phyloP scores from a whole-genome alignment of 345 rosid genomes.

The Linum trigynum region DNA sequence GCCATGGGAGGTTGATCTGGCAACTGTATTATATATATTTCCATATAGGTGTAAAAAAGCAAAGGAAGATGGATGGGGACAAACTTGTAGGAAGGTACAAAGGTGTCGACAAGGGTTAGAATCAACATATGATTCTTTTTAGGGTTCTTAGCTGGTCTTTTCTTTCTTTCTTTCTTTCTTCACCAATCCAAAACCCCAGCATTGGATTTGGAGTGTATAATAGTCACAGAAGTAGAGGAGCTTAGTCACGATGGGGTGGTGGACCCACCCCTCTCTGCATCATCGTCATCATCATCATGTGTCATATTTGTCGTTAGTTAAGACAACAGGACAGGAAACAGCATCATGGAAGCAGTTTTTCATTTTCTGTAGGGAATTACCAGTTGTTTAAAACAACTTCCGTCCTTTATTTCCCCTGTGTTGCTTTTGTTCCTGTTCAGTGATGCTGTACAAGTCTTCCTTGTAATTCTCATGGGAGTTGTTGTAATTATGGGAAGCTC shows the following conservation, averaged over 20 bases:
- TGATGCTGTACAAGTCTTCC: conserved; percentile 18
- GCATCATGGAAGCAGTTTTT: too few relatives aligned
- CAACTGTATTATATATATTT: conserved; percentile 22
- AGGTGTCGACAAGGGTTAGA: conserved; percentile 15
- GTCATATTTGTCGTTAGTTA: too few relatives aligned
- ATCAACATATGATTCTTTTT: conserved; percentile 81
- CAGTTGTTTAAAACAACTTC: too few relatives aligned
- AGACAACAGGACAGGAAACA: too few relatives aligned
- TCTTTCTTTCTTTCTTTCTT: too few relatives aligned
- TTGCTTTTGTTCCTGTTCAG: conserved; percentile 30
- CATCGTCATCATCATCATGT: too few relatives aligned
- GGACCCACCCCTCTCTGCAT: too few relatives aligned
- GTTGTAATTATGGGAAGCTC: conserved; percentile 9
- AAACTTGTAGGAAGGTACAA: too few relatives aligned
- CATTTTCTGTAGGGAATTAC: too few relatives aligned
- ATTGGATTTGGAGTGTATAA: conserved; percentile 39
- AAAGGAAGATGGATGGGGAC: conserved; percentile 3
- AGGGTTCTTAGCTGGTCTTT: conserved; percentile 8
- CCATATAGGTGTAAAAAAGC: conserved; percentile 31
- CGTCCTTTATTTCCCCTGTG: conserved; percentile 8
- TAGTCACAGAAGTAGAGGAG: background rate
- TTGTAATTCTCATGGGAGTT: background rate
- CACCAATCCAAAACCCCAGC: conserved; percentile 19
- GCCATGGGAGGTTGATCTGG: conserved; percentile 23
- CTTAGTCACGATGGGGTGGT: too few relatives aligned